Evolutionary conservation across 352 stramenopile species (phyloP).

Genomic region (Globisporangium barbulae): DNA sequence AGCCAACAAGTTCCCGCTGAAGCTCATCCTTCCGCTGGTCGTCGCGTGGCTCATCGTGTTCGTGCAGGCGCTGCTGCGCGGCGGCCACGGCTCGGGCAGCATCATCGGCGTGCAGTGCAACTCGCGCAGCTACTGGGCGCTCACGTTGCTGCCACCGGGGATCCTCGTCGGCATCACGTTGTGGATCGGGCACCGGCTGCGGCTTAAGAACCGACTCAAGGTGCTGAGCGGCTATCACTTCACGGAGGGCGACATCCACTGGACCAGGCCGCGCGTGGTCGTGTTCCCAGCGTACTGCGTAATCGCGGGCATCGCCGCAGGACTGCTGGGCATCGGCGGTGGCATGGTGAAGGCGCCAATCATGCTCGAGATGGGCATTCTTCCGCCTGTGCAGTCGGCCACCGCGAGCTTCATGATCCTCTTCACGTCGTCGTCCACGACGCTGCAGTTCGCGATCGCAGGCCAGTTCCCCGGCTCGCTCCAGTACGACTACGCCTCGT

Average conservation of each 20-base stretch:
- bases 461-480: constrained; percentile 68
- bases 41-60: constrained; percentile 72
- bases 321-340: constrained; percentile 94
- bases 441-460: constrained; percentile 82
- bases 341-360: constrained; percentile 97
- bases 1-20: constrained; percentile 49
- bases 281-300: constrained; percentile 92
- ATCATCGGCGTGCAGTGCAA: constrained; percentile 93
- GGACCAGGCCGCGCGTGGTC: constrained; percentile 85
- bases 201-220: constrained; percentile 68
- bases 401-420: constrained; percentile 92
- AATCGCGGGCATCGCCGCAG: constrained; percentile 92
- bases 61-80: constrained; percentile 65
- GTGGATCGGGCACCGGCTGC: constrained; percentile 52
- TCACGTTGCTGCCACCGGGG: constrained; percentile 83
- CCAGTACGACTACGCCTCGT: constrained; percentile 91
- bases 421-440: constrained; percentile 93
- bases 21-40: constrained; percentile 52
- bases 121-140: constrained; percentile 89
- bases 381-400: constrained; percentile 84
- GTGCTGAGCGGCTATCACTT: constrained; percentile 77
- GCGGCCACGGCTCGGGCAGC: constrained; percentile 62
- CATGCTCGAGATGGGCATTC: constrained; percentile 97
- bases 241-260: constrained; percentile 93
- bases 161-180: constrained; percentile 65